A percentile compares a stretch with the other conserved stretches of the same genome.
These are phyloP conservation scores for Pseudonectria foliicola DNA, from an alignment of 2,329 filamentous ascomycete genomes.

Conservation along the genomic window DNA sequence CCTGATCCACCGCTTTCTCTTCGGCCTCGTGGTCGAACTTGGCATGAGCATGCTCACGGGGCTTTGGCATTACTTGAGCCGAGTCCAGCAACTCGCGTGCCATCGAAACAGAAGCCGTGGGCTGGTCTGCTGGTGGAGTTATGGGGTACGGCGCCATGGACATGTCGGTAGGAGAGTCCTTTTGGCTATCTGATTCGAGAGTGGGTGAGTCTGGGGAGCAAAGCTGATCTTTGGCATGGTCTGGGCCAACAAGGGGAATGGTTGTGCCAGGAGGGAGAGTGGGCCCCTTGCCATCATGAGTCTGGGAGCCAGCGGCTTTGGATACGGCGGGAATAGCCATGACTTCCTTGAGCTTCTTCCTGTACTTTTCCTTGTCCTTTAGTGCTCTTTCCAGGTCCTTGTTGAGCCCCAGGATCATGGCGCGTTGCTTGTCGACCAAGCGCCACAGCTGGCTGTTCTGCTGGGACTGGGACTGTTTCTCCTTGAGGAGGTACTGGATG, in stretches of 20 bases:
- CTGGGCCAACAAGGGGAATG: conserved; percentile 19
- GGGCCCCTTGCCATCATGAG: conserved; percentile 7
- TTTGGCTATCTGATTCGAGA: conserved; percentile 43
- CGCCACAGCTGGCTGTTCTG: conserved; percentile 94
- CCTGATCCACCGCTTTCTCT: conserved; percentile 39
- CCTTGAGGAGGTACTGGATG: conserved; percentile 79
- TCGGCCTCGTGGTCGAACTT: conserved; percentile 49
- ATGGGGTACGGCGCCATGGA: conserved; percentile 57
- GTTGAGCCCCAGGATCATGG: conserved; percentile 89
- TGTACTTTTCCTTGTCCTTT: conserved; percentile 92
- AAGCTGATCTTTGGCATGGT: conserved; percentile 13
- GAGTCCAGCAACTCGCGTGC: conserved; percentile 48
- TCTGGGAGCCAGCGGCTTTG: conserved; percentile 17
- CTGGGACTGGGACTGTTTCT: conserved; percentile 80
- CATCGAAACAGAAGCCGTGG: conserved; percentile 32
- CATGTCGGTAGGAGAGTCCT: conserved; percentile 53
- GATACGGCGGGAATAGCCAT: conserved; percentile 35
- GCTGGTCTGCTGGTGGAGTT: conserved; percentile 52
- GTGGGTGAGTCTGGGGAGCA: conserved; percentile 39
- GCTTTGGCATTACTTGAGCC: conserved; percentile 51
- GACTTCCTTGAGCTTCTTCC: conserved; percentile 79
- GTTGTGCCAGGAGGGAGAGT: conserved; percentile 6
- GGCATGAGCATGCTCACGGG: conserved; percentile 52
- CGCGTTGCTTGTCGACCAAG: conserved; percentile 89
- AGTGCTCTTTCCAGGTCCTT: conserved; percentile 86